Base-by-base conservation (phyloP, 805 yeast genomes). In the Starmerella apicola region DNA sequence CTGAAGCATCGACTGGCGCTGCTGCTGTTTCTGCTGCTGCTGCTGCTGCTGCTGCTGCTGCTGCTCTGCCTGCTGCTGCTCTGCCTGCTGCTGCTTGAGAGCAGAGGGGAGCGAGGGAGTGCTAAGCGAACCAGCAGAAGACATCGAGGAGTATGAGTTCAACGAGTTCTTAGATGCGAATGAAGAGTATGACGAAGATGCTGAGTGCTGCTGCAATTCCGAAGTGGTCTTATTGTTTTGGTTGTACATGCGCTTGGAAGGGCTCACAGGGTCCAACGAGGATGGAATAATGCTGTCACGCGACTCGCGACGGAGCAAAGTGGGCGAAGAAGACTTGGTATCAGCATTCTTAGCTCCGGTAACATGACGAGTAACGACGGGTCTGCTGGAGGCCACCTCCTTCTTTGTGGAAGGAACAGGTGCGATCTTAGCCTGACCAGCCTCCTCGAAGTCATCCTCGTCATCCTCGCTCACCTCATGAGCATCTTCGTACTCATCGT, bases 131-230 rank as follows among this genome's bases (percentile, higher is more conserved):
- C 47, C 40, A 2, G 42, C 35, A 2, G 51, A 44, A 3, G 41
- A 33, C 33, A 42, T 17, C 9, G 49, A 42, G 28, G 40, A 19
- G 34, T 41, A 32, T 12, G 49, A 37, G 20, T 34, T 27, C 20
- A 37, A 24, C 9, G 50, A 46, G 4, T 38, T 32, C 31, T 36
- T 38, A 6, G 49, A 46, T 1, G 34, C 38, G 15, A 46, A 34
- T 4, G 50, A 46, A 6, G 50, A 45, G 35, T 36, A 38, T 1
- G 50, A 46, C 1, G 50, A 46, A 17, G 45, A 37, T 3, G 44
- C 32, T 6, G 50, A 43, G 35, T 42, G 43, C 23, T 39, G 40
- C 2, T 19, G 24, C 18, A 39, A 25, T 2, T 40, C 45, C 10
- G 42, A 32, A 3, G 41, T 39, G 15, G 50, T 44, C 24, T 41